Percentiles rank a stretch among this genome's conserved stretches.
Conservation (phyloP, 116 monocot genomes). For the Thalassia testudinum region DNA sequence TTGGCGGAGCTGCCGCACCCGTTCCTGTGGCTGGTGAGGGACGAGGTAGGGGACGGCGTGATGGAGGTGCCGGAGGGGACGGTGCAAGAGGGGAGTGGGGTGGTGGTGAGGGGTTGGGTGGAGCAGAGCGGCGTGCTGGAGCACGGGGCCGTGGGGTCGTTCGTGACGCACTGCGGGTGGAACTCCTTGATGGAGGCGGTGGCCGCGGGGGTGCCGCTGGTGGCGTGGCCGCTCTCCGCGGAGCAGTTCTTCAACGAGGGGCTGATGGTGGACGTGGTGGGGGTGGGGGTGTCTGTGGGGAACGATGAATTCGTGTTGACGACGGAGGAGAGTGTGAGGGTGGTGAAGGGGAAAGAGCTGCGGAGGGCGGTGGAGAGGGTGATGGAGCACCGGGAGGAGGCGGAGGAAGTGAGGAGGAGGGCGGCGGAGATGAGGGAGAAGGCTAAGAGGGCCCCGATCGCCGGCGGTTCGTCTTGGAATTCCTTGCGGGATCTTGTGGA, state of each 20-base stretch:
- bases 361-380: conserved; percentile 1
- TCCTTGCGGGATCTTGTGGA: too few species aligned
- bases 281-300: too few species aligned
- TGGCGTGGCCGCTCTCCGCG: conserved; percentile 19
- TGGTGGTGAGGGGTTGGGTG: too few species aligned
- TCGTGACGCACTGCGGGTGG: conserved; percentile 36
- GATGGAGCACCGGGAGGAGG: conserved; percentile 16
- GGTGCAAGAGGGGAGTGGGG: conserved; percentile 1
- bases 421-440: not conserved
- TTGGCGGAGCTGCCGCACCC: not conserved
- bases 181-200: conserved; percentile 34
- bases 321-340: conserved; percentile 9
- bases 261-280: too few species aligned
- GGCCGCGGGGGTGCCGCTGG: conserved; percentile 10
- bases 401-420: not conserved
- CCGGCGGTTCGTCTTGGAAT: too few species aligned
- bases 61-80: not conserved
- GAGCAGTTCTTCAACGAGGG: too few species aligned
- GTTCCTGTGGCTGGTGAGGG: conserved; percentile 14
- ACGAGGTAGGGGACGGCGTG: not conserved
- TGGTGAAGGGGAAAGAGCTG: conserved; percentile 5
- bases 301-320: too few species aligned
- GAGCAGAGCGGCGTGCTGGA: conserved; percentile 4
- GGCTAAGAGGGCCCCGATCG: not conserved
- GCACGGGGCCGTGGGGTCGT: conserved; percentile 8